Evolutionary conservation across 2,329 filamentous ascomycete genomes (phyloP), one percentile per base, ranked within the genome.

Genomic region (Fusarium setosum): DNA sequence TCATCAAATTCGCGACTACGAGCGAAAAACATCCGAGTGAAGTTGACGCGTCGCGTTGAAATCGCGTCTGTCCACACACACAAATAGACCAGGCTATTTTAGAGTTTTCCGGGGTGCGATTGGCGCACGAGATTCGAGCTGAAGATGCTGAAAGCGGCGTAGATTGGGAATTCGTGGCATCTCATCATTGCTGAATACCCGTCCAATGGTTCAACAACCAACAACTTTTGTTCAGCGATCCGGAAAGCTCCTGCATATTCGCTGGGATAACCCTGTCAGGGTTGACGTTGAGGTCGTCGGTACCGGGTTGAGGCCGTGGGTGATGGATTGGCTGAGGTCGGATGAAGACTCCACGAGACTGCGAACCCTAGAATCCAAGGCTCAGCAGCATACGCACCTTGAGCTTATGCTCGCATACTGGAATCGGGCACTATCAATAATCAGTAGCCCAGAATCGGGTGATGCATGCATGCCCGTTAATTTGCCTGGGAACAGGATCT

Each of bases 81-180:
- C 47, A 40, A 42, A 50, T 32, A 52, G 35, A 40, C 8, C 12
- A 37, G 40, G 21, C 38, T 48, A 51, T 44, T 61, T 51, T 49
- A 55, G 44, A 42, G 66, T 61, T 63, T 52, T 23, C 17, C 13
- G 52, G 23, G 26, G 29, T 57, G 50, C 55, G 58, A 72, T 72
- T 72, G 68, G 70, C 49, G 24, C 26, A 13, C 24, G 6, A 21
- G 23, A 31, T 42, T 48, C 26, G 26, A 56, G 65, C 65, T 68
- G 63, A 71, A 59, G 51, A 61, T 57, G 49, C 58, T 65, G 59
- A 67, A 69, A 64, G 63, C 54, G 53, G 61, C 59, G 53, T 71
- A 58, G 63, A 63, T 45, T 60, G 55, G 54, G 59, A 59, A 64
- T 72, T 65, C 57, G 69, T 68, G 59, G 57, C 69, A 68, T 59